phyloP scores from a whole-genome alignment of 2,329 filamentous ascomycete genomes.

The Colletotrichum limetticola region DNA sequence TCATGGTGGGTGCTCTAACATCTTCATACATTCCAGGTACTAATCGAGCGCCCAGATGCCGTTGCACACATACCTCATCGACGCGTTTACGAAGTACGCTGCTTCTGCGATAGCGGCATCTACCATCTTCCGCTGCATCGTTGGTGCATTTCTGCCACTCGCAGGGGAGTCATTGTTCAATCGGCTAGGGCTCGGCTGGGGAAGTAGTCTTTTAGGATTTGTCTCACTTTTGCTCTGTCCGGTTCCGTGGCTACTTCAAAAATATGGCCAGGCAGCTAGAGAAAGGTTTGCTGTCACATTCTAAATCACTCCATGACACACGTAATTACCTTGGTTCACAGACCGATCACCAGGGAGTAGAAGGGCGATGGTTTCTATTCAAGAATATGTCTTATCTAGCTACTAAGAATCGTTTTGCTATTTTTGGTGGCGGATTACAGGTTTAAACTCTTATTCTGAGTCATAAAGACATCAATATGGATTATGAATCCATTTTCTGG shows the following conservation, averaged over 20 bases:
- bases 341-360: too few species aligned
- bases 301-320: not conserved
- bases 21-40: not conserved
- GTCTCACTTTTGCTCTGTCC: conserved; percentile 37
- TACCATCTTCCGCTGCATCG: conserved; percentile 63
- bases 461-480: too few species aligned
- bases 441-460: too few species aligned
- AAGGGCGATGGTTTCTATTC: too few species aligned
- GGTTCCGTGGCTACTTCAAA: conserved; percentile 35
- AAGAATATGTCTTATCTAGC: too few species aligned
- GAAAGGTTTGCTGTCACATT: not conserved
- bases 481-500: too few species aligned
- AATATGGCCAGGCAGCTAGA: not conserved
- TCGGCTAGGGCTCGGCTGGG: conserved; percentile 64
- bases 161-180: conserved; percentile 62
- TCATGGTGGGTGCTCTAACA: not conserved
- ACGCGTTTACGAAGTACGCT: conserved; percentile 66
- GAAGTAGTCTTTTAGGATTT: conserved; percentile 54
- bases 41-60: not conserved
- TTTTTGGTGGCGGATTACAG: too few species aligned
- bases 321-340: too few species aligned
- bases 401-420: too few species aligned
- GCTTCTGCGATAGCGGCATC: conserved; percentile 74
- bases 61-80: conserved; percentile 60
- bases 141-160: conserved; percentile 63